phyloP scores from a whole-genome alignment of 768 basidiomycete species.

The Mycena galopus region DNA sequence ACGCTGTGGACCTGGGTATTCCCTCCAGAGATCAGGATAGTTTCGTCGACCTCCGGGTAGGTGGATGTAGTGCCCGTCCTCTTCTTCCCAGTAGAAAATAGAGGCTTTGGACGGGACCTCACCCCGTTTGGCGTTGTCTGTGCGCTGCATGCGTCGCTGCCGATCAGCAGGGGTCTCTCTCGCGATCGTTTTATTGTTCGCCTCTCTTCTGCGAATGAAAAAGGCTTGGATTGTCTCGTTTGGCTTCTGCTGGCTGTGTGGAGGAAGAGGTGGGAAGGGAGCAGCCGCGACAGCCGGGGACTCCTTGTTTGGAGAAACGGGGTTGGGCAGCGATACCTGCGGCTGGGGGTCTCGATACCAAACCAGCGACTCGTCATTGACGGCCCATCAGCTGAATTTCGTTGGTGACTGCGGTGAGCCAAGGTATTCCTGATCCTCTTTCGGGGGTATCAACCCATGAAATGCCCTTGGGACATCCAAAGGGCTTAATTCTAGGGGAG shows the following conservation, averaged over 20 bases:
- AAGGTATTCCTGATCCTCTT: not conserved
- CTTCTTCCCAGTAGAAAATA: constrained; percentile 7
- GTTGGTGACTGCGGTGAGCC: not conserved
- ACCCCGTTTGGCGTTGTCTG: not conserved
- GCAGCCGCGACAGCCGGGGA: not conserved
- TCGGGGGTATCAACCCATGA: not conserved
- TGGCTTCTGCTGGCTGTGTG: not conserved
- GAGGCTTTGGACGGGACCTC: not conserved
- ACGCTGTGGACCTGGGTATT: not conserved
- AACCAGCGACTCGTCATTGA: not conserved
- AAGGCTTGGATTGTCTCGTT: constrained; percentile 11
- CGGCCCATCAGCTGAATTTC: constrained; percentile 5
- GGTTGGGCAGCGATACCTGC: not conserved
- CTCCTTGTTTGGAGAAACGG: not conserved
- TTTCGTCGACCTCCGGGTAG: not conserved
- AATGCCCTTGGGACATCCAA: not conserved
- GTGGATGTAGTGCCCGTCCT: constrained; percentile 1
- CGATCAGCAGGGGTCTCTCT: no score
- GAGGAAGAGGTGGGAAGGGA: constrained; percentile 3
- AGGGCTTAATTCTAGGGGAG: not conserved
- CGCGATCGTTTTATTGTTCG: no score
- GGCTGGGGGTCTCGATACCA: not conserved
- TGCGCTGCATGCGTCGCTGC: no score
- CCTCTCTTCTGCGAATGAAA: no score
- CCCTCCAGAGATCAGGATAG: not conserved